phyloP scores from a whole-genome alignment of 2,329 filamentous ascomycete species.

The Fusarium avenaceum region DNA sequence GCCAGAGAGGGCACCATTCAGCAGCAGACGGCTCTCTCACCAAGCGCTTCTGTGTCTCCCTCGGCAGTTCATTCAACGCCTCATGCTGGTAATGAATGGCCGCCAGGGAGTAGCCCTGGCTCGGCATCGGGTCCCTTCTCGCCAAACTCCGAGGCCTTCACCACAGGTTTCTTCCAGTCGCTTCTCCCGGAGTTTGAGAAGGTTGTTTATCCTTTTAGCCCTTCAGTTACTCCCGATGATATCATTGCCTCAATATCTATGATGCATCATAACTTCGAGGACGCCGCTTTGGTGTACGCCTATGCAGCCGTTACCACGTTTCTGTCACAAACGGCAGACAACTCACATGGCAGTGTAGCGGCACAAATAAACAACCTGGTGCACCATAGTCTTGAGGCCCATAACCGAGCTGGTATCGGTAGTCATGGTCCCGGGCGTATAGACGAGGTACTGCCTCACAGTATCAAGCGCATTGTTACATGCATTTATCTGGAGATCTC shows the following conservation, averaged over 20 bases:
- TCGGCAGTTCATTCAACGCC: constrained; percentile 32
- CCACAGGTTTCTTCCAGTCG: constrained; percentile 35
- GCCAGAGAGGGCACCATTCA: constrained; percentile 37
- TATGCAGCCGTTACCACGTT: constrained; percentile 43
- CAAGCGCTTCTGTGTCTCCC: constrained; percentile 36
- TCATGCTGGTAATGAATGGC: constrained; percentile 33
- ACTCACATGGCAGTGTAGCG: constrained; percentile 38
- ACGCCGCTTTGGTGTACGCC: constrained; percentile 42
- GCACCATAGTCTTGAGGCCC: constrained; percentile 48
- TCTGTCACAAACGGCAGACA: constrained; percentile 39
- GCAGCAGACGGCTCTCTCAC: constrained; percentile 29
- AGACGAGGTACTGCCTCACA: constrained; percentile 57
- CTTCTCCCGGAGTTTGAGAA: constrained; percentile 41
- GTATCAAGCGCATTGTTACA: constrained; percentile 63
- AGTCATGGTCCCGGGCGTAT: constrained; percentile 53
- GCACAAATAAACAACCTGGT: constrained; percentile 45
- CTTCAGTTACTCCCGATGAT: constrained; percentile 38
- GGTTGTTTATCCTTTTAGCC: constrained; percentile 43
- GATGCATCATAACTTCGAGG: constrained; percentile 42
- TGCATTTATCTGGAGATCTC: constrained; percentile 67
- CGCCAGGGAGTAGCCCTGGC: constrained; percentile 33
- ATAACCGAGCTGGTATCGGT: constrained; percentile 48
- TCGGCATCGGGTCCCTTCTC: constrained; percentile 31
- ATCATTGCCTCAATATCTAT: constrained; percentile 36
- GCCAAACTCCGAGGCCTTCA: constrained; percentile 34